Base-by-base conservation (phyloP, 129 eudicot genomes). In the Flaveria bidentis region DNA sequence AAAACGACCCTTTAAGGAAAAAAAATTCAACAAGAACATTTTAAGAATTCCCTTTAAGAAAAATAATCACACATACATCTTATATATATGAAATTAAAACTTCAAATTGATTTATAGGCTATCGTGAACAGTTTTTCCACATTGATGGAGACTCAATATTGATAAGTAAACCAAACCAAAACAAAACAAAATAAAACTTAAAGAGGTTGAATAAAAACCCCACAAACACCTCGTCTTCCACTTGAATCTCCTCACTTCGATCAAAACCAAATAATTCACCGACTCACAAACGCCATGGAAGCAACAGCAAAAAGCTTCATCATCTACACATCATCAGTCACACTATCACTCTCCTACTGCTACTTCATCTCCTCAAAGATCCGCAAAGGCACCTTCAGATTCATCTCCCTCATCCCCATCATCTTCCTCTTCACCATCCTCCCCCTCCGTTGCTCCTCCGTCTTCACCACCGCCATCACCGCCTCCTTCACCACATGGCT, bases 401-500 rank as follows among this genome's bases (percentile, higher is more conserved):
- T 89, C 46, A 53, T 87, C 28, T 89, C 89, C 18, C 77, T 89
- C 18, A 39, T 81, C 4, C 96, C 96, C 0, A 70, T 87, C 22
- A 15, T 89, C 49, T 67, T 1, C 74, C 25, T 87, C 74, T 84
- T 82, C 78, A 51, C 85, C 46, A 28, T 80, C 6, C 81, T 89
- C 23, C 96, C 91, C 11, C 80, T 89, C 30, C 70, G 14, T 6
- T 68, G 74, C 25, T 11, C 82, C 70, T 62, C 76, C 23, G 67
- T 62, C 71, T 78, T 86, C 77, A 51, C 79, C 76, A 70, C 85
- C 22, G 87, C 79, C 57, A 30, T 85, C 83, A 47, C 84, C 68
- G 42, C 81, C 67, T 78, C 85, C 70, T 85, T 85, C 85, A 78
- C 82, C 68, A 81, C 90, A 9, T 88, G 84, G 85, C 85, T 88